Percentiles rank a stretch among this genome's conserved stretches.
These are phyloP conservation scores for Halophytophthora polymorphica DNA, from an alignment of 352 stramenopile genomes.

Conservation along the genomic window DNA sequence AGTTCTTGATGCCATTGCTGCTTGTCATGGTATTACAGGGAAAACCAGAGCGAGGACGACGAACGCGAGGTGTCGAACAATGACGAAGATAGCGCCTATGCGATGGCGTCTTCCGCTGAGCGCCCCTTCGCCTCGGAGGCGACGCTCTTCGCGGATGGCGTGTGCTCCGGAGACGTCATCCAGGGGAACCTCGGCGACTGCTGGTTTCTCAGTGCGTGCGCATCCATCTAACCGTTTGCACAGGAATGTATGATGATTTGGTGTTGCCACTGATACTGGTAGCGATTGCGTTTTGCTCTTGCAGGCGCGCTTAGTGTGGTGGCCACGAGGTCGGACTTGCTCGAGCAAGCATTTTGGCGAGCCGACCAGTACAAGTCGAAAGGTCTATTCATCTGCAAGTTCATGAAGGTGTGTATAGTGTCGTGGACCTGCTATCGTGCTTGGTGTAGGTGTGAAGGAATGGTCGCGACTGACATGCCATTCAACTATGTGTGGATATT, in stretches of 20 bases:
- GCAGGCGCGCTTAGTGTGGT: constrained; percentile 85
- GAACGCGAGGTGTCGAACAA: constrained; percentile 24
- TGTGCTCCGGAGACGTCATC: constrained; percentile 81
- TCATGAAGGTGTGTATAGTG: constrained; percentile 80
- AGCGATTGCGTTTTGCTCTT: neutral
- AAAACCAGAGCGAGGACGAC: constrained; percentile 30
- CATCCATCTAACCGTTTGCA: neutral
- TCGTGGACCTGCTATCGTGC: neutral
- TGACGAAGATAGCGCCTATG: constrained; percentile 12
- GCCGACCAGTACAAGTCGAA: constrained; percentile 67
- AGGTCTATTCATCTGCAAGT: constrained; percentile 87
- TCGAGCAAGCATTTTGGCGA: constrained; percentile 82
- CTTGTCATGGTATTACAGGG: constrained; percentile 3
- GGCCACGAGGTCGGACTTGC: constrained; percentile 71
- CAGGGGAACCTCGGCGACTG: constrained; percentile 90
- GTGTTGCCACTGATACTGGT: neutral
- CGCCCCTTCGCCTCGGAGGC: constrained; percentile 60
- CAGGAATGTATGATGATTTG: neutral
- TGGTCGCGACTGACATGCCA: neutral
- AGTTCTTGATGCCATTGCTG: constrained; percentile 1
- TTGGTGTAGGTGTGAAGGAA: neutral
- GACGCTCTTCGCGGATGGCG: constrained; percentile 71
- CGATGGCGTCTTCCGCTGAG: constrained; percentile 15
- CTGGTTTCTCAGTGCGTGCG: constrained; percentile 86
- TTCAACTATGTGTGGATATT: neutral